phyloP scores from a whole-genome alignment of 2,329 filamentous ascomycete genomes.

The Raffaelea ambrosiae region DNA sequence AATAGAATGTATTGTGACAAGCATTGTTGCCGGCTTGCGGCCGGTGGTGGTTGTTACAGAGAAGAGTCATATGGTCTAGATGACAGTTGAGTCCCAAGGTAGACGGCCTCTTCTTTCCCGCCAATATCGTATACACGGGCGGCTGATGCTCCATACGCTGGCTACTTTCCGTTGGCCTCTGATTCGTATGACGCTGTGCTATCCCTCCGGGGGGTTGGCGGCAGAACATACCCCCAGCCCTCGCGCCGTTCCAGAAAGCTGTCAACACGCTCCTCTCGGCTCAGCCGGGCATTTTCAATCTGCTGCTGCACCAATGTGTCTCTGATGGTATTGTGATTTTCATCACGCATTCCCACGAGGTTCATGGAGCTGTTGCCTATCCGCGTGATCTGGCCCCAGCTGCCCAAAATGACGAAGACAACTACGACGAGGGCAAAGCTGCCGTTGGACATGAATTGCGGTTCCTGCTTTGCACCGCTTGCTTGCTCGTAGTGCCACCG shows the following conservation, averaged over 20 bases:
- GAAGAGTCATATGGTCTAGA: too few relatives aligned
- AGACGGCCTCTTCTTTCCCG: too few relatives aligned
- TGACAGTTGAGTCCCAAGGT: too few relatives aligned
- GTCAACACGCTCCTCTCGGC: constrained; percentile 61
- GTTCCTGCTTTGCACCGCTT: constrained; percentile 38
- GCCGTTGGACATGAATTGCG: constrained; percentile 66
- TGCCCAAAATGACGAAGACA: constrained; percentile 59
- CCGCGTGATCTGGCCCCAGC: constrained; percentile 62
- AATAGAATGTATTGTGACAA: too few relatives aligned
- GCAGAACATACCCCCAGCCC: constrained; percentile 19
- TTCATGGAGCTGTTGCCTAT: constrained; percentile 54
- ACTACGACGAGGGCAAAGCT: constrained; percentile 69
- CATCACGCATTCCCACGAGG: constrained; percentile 57
- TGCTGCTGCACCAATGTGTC: constrained; percentile 47
- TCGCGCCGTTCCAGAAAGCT: constrained; percentile 70
- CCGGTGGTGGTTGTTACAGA: too few relatives aligned
- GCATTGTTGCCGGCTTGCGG: too few relatives aligned
- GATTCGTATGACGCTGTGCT: neutral
- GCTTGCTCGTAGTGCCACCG: constrained; percentile 56
- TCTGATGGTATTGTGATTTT: constrained; percentile 58
- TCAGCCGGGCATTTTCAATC: constrained; percentile 41
- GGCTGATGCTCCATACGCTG: neutral
- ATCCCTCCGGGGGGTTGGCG: neutral
- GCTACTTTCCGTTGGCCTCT: too few relatives aligned
- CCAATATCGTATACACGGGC: too few relatives aligned